Conservation (phyloP, 2,329 filamentous ascomycete genomes). For the Remersonia thermophila region DNA sequence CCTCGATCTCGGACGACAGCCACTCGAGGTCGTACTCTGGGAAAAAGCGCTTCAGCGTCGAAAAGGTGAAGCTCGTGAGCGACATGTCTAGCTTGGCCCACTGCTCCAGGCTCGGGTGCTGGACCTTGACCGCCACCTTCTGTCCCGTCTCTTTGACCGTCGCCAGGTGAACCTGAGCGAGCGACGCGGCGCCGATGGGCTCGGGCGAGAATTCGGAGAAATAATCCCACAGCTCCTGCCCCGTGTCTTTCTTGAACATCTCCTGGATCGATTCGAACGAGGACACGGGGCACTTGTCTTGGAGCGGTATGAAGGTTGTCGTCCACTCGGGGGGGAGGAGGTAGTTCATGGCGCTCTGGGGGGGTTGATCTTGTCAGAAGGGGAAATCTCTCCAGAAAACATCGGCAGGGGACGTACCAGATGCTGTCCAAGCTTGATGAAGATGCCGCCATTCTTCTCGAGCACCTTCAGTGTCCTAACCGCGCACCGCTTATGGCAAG, state of each 20-base stretch:
- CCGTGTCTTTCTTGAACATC: slow-evolving; percentile 80
- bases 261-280: slow-evolving; percentile 73
- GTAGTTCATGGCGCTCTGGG: slow-evolving; percentile 83
- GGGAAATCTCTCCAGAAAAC: too few species aligned
- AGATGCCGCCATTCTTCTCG: slow-evolving; percentile 95
- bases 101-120: slow-evolving; percentile 79
- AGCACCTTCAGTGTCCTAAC: slow-evolving; percentile 73
- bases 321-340: slow-evolving; percentile 87
- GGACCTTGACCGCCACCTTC: slow-evolving; percentile 89
- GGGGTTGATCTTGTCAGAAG: slow-evolving; percentile 16
- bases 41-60: slow-evolving; percentile 81
- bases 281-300: slow-evolving; percentile 90
- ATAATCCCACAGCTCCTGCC: slow-evolving; percentile 62
- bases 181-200: slow-evolving; percentile 83
- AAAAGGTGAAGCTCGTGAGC: slow-evolving; percentile 80
- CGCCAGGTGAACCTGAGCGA: slow-evolving; percentile 89
- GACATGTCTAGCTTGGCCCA: slow-evolving; percentile 83
- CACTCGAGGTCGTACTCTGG: slow-evolving; percentile 96
- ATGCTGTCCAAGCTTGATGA: slow-evolving; percentile 95
- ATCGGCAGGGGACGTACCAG: slow-evolving; percentile 41
- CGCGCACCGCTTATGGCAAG: slow-evolving; percentile 87
- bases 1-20: slow-evolving; percentile 86
- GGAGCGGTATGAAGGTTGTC: slow-evolving; percentile 85
- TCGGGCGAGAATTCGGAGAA: slow-evolving; percentile 72
- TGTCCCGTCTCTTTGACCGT: slow-evolving; percentile 70